These are phyloP conservation scores for Solanum ossicruentum DNA, from an alignment of 257 asterid genomes.

Conservation along the genomic window DNA sequence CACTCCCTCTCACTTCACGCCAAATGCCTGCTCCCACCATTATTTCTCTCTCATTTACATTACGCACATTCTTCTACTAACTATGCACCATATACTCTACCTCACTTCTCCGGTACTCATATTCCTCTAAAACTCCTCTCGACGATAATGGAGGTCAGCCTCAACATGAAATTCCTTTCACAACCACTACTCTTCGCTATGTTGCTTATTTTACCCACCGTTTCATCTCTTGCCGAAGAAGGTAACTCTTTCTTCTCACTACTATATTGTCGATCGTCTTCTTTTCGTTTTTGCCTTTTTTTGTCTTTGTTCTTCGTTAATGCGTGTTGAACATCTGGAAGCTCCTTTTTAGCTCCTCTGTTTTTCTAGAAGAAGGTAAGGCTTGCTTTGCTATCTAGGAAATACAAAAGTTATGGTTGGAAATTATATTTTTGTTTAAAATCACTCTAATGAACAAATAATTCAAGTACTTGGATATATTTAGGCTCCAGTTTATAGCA, in stretches of 20 bases:
- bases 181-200: neutral
- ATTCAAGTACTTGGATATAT: neutral
- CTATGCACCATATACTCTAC: neutral
- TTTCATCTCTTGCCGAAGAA: constrained; percentile 40
- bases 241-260: constrained; percentile 13
- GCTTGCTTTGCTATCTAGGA: neutral
- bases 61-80: constrained; percentile 15
- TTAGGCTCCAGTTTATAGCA: neutral
- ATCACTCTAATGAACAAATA: neutral
- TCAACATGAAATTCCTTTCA: neutral
- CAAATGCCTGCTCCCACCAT: constrained; percentile 72
- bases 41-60: constrained; percentile 11
- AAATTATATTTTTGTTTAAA: neutral
- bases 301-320: too few species aligned
- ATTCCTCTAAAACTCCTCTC: neutral
- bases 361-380: neutral
- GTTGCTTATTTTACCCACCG: constrained; percentile 19
- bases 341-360: neutral
- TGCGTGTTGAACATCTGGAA: neutral
- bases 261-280: neutral
- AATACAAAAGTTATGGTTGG: neutral
- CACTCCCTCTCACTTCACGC: constrained; percentile 78
- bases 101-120: neutral
- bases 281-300: neutral
- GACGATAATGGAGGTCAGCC: constrained; percentile 4